Evolutionary conservation across 345 rosid genomes (phyloP), one percentile per base, ranked within the genome.

Genomic region (Carallia brachiata): DNA sequence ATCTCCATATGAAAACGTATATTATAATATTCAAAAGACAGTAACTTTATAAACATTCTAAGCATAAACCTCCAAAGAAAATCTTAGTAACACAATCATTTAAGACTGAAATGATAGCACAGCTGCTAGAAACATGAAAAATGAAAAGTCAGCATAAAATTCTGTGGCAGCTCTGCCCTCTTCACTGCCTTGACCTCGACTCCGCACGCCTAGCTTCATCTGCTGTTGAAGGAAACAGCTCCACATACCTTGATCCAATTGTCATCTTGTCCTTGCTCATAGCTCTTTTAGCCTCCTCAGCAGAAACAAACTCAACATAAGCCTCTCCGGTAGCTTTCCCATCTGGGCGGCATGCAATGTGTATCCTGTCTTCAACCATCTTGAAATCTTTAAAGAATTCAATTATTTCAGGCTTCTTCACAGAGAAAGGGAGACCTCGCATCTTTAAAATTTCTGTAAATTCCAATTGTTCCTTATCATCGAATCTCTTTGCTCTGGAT

Each of bases 251-350:
- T 1, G 90, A 73, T 61, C 98, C 97, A 15, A 93, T 91, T 19
- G 86, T 84, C 98, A 86, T 89, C 87, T 89, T 93, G 81, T 93
- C 96, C 81, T 85, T 93, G 72, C 71, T 66, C 98, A 93, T 93
- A 4, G 98, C 97, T 73, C 81, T 82, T 81, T 77, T 89, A 2
- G 97, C 97, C 82, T 91, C 98, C 7, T 87, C 97, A 0, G 70
- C 71, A 1, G 98, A 85, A 66, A 72, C 80, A 79, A 93, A 93
- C 84, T 89, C 97, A 65, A 88, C 97, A 66, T 75, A 93, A 18
- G 97, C 97, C 77, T 93, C 96, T 32, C 98, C 97, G 0, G 97
- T 93, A 75, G 98, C 93, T 77, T 88, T 91, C 70, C 98, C 98
- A 78, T 91, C 97, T 3, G 94, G 89, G 56, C 96, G 88, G 79